These are phyloP conservation scores for Cladosporium cucumerinum DNA, from an alignment of 2,329 filamentous ascomycete species.

Conservation along the genomic window DNA sequence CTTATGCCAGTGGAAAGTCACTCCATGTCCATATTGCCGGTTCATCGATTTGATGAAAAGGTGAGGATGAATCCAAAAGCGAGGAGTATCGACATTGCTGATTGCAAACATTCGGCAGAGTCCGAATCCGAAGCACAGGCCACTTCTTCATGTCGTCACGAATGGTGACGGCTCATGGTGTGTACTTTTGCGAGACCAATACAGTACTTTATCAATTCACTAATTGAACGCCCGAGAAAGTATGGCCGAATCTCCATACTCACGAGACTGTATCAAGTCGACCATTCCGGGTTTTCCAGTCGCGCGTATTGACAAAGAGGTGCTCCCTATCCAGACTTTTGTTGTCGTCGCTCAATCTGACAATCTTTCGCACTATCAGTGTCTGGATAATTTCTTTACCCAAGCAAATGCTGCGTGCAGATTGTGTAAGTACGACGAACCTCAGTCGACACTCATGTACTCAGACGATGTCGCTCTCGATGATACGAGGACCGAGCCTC, in stretches of 20 bases:
- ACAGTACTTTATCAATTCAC: background rate
- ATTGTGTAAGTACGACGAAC: background rate
- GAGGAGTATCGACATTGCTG: background rate
- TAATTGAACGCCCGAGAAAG: background rate
- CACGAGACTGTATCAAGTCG: background rate
- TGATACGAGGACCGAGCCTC: background rate
- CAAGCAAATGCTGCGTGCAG: background rate
- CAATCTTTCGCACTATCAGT: background rate
- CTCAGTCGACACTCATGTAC: slow-evolving; percentile 1
- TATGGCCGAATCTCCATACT: background rate
- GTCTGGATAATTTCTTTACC: background rate
- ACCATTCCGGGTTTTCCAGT: background rate
- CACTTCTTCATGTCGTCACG: background rate
- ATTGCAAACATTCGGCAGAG: background rate
- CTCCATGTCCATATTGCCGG: too few relatives aligned
- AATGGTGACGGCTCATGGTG: background rate
- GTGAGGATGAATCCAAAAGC: background rate
- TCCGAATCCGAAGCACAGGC: background rate
- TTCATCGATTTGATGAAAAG: background rate
- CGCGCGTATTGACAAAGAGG: background rate
- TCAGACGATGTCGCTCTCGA: background rate
- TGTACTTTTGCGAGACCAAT: background rate
- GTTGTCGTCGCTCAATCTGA: background rate
- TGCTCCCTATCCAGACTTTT: background rate
- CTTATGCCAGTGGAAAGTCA: too few relatives aligned